Evolutionary conservation across 208 protist species (phyloP).

Genomic region (Porcisia hertigi): DNA sequence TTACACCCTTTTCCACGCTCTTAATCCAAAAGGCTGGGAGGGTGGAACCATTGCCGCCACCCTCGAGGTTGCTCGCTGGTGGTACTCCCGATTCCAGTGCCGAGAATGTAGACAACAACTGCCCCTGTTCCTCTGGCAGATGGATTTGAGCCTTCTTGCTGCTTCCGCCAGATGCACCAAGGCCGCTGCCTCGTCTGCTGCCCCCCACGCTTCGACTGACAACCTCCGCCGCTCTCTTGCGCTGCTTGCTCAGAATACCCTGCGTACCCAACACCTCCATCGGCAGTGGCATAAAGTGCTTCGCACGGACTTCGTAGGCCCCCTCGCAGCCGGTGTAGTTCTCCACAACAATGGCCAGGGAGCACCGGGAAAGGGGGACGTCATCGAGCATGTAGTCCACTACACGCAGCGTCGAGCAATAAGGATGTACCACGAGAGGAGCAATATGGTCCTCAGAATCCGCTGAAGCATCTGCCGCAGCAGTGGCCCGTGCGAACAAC

Average conservation of each 20-base stretch:
- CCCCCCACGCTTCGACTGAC: not conserved
- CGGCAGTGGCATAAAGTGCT: conserved; percentile 39
- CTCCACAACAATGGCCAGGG: conserved; percentile 37
- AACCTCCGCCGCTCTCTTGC: conserved; percentile 8
- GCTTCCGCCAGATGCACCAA: not conserved
- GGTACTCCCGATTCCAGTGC: not conserved
- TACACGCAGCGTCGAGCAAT: conserved; percentile 49
- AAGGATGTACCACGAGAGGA: conserved; percentile 22
- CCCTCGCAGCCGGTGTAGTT: conserved; percentile 75
- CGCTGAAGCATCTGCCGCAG: not conserved
- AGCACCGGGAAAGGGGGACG: conserved; percentile 50
- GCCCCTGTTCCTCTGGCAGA: not conserved
- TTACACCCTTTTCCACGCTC: conserved; percentile 55
- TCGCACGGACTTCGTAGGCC: conserved; percentile 40
- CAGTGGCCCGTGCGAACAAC: not conserved
- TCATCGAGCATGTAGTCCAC: conserved; percentile 49
- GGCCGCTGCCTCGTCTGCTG: not conserved
- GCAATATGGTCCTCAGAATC: not conserved
- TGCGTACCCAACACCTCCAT: conserved; percentile 25
- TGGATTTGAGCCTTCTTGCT: not conserved
- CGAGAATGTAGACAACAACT: conserved; percentile 8
- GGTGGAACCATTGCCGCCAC: not conserved
- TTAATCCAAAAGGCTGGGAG: conserved; percentile 68
- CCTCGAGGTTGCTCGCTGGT: not conserved
- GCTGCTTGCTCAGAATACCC: conserved; percentile 12